Percentiles rank a stretch among this genome's conserved stretches.
These are phyloP conservation scores for Plantago coronopus DNA, from an alignment of 305 asterid species.

Conservation along the genomic window DNA sequence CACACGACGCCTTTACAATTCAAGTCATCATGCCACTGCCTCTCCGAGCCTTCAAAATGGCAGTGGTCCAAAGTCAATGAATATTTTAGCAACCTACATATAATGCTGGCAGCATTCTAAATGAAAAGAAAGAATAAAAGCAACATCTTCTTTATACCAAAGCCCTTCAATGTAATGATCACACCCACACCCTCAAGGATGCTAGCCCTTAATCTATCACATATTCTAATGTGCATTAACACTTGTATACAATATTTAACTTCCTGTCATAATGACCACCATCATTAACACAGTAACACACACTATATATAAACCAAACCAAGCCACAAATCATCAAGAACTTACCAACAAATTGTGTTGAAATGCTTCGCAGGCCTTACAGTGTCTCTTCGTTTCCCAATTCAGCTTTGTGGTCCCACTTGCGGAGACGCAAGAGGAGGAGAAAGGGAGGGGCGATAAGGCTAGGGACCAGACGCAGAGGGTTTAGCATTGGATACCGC, in stretches of 20 bases:
- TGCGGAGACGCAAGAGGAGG: constrained; percentile 36
- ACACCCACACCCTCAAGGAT: constrained; percentile 28
- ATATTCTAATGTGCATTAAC: constrained; percentile 30
- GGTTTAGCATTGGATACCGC: constrained; percentile 47
- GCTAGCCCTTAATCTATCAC: constrained; percentile 18
- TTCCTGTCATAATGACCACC: constrained; percentile 30
- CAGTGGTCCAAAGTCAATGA: constrained; percentile 9
- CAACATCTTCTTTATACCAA: constrained; percentile 19
- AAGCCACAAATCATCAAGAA: background rate
- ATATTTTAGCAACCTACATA: background rate
- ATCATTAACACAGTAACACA: constrained; percentile 22
- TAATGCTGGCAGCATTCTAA: constrained; percentile 4
- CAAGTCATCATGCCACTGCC: too few relatives aligned
- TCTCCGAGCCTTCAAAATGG: background rate
- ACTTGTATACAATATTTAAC: constrained; percentile 24
- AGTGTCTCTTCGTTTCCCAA: constrained; percentile 34
- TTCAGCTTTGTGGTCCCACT: constrained; percentile 43
- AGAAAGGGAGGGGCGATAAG: constrained; percentile 38
- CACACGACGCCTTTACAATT: too few relatives aligned
- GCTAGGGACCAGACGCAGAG: constrained; percentile 48
- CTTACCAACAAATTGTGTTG: background rate
- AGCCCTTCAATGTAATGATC: constrained; percentile 37
- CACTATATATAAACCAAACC: constrained; percentile 13
- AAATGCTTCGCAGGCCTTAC: constrained; percentile 35
- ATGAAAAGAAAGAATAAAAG: background rate